Base-by-base conservation (phyloP, 1,139 yeast species). In the Hansenula lynferdii region DNA sequence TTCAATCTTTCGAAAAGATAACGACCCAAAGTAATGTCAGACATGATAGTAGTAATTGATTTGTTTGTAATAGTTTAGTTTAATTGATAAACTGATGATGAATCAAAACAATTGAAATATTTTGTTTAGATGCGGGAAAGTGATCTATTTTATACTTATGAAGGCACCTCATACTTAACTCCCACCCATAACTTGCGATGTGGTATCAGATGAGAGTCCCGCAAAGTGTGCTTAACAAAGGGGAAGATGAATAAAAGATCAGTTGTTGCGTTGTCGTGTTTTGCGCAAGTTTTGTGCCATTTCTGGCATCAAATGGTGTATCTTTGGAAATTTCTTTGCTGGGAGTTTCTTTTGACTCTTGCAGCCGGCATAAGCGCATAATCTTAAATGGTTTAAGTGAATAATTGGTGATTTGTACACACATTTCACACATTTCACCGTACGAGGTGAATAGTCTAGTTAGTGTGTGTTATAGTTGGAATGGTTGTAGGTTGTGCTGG, bases 11-110 rank as follows among this genome's bases (percentile, higher is more conserved):
- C 18, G 15, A 30, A 30, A 15, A 30, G 26, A 30, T 30, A 30
- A 30, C 20, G 19, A 30, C 33, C 33, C 22, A 30, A 30, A 12
- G 30, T 26, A 15, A 26, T 26, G 12, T 26, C 28, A 26, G 28
- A 26, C 28, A 26, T 26, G 17, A 6, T 15, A 6, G 18, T 25
- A n/a, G 18, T 26, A n/a, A n/a, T 52, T 75, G 76, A 60, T 81
- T 75, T 47, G 82, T 71, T 59, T 80, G 87, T 20, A 94, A 72
- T 14, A 80, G 70, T 40, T 73, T 64, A 59, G 67, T 28, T 75
- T 74, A 27, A 56, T 48, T 40, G 47, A 53, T 8, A 57, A 41
- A 35, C 56, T 56, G 1, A 58, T 57, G 44, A 54, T 48, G 48
- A 56, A 56, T 39, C 53, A 42, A 24, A 57, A 12, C 8, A 12